Percentiles rank a stretch among this genome's conserved stretches.
Evolutionary conservation across 805 yeast species (phyloP).

Genomic region (Teunomyces barrocoloradensis): DNA sequence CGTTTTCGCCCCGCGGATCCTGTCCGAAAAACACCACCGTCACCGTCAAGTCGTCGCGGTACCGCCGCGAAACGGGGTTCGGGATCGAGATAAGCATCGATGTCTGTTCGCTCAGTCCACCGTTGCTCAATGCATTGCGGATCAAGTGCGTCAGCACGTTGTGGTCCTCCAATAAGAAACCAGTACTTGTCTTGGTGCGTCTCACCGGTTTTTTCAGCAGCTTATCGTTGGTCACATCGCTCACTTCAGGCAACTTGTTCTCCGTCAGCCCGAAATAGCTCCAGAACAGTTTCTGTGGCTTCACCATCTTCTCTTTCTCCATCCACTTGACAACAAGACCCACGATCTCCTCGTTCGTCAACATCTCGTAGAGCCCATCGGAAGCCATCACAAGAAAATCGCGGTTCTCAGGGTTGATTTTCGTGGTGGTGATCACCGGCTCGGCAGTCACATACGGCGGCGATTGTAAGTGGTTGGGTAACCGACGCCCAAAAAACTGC

Average conservation of each 20-base stretch:
- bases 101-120: constrained; percentile 85
- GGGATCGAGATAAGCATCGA: constrained; percentile 89
- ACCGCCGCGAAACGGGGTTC: constrained; percentile 83
- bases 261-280: constrained; percentile 40
- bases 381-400: constrained; percentile 91
- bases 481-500: constrained; percentile 75
- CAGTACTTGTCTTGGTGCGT: constrained; percentile 39
- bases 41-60: constrained; percentile 94
- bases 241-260: constrained; percentile 58
- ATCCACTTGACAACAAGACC: constrained; percentile 93
- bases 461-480: constrained; percentile 70
- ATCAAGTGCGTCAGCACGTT: constrained; percentile 92
- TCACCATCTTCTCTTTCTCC: constrained; percentile 65
- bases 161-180: constrained; percentile 69
- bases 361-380: constrained; percentile 90
- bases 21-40: constrained; percentile 92
- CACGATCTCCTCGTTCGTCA: constrained; percentile 89
- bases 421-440: constrained; percentile 84
- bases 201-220: constrained; percentile 75
- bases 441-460: constrained; percentile 98
- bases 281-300: constrained; percentile 49
- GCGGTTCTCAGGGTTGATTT: constrained; percentile 64
- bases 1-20: constrained; percentile 38
- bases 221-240: constrained; percentile 58
- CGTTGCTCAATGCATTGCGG: constrained; percentile 84